Percentiles rank a stretch among this genome's conserved stretches.
phyloP scores from a whole-genome alignment of 148 eudicot genomes.

The Simmondsia chinensis region DNA sequence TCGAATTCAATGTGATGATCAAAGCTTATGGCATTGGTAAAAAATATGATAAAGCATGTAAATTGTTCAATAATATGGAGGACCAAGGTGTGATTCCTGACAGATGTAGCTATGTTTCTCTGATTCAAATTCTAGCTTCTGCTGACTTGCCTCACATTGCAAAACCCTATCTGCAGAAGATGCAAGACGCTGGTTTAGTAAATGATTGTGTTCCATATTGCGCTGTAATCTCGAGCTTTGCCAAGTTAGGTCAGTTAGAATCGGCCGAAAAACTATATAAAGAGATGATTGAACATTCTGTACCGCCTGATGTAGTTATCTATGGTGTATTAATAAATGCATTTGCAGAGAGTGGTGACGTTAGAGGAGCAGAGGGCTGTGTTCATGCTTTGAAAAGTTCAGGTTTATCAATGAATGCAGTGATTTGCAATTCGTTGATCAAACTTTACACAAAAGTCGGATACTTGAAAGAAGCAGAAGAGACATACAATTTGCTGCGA shows the following conservation, averaged over 20 bases:
- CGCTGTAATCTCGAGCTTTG: slow-evolving; percentile 76
- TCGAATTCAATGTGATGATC: slow-evolving; percentile 87
- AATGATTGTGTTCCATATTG: slow-evolving; percentile 69
- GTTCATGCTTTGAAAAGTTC: slow-evolving; percentile 37
- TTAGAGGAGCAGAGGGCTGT: slow-evolving; percentile 38
- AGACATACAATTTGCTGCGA: slow-evolving; percentile 40
- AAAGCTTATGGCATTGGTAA: slow-evolving; percentile 80
- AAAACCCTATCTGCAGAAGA: slow-evolving; percentile 49
- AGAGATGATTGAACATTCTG: slow-evolving; percentile 49
- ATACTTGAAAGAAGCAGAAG: slow-evolving; percentile 70
- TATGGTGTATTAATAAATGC: slow-evolving; percentile 74
- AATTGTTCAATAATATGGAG: slow-evolving; percentile 64
- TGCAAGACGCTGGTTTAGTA: slow-evolving; percentile 56
- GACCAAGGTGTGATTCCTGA: slow-evolving; percentile 49
- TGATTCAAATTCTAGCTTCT: slow-evolving; percentile 64
- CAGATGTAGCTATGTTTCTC: slow-evolving; percentile 70
- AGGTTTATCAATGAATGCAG: slow-evolving; percentile 47
- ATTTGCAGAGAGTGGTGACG: slow-evolving; percentile 70
- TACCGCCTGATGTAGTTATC: slow-evolving; percentile 71
- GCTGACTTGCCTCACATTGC: slow-evolving; percentile 75
- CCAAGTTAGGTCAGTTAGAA: slow-evolving; percentile 51
- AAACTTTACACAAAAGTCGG: slow-evolving; percentile 83
- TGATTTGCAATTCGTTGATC: slow-evolving; percentile 61
- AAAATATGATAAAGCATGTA: slow-evolving; percentile 60
- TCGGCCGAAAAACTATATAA: slow-evolving; percentile 42